Conservation (phyloP, 768 basidiomycete genomes). For the Cantharellus cinnabarinus region DNA sequence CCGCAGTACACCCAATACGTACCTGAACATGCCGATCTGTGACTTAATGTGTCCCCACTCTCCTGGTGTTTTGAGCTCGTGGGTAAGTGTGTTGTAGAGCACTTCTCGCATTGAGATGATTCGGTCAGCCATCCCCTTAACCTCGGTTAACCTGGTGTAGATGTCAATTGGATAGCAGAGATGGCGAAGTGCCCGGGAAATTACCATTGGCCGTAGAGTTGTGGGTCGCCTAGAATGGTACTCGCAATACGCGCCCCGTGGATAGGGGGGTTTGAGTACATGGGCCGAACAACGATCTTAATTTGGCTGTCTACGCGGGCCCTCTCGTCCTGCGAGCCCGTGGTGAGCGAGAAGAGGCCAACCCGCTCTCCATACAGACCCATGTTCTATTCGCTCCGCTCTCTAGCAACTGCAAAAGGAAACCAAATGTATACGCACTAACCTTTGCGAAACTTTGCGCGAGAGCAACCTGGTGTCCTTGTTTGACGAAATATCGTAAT, state of each 20-base stretch:
- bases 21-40: conserved; percentile 98
- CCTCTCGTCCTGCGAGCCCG: conserved; percentile 48
- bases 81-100: conserved; percentile 54
- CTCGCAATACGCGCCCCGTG: conserved; percentile 77
- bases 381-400: conserved; percentile 41
- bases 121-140: conserved; percentile 87
- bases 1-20: conserved; percentile 8
- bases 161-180: neutral
- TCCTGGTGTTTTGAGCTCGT: conserved; percentile 75
- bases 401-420: neutral
- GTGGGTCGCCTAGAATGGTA: conserved; percentile 54
- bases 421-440: neutral
- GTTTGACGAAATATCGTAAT: conserved; percentile 76
- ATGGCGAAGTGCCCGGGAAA: conserved; percentile 3
- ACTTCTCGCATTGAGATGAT: conserved; percentile 85
- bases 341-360: conserved; percentile 82
- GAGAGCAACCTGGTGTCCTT: conserved; percentile 79
- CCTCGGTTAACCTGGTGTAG: conserved; percentile 44
- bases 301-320: conserved; percentile 82
- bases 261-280: conserved; percentile 95
- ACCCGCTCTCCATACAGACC: conserved; percentile 97
- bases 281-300: conserved; percentile 84
- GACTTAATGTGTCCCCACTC: conserved; percentile 88
- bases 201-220: conserved; percentile 61
- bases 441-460: conserved; percentile 89